Evolutionary conservation across 1,284 basidiomycete genomes (phyloP), one percentile per base, ranked within the genome.

Genomic region (Rhodotorula glutinis): DNA sequence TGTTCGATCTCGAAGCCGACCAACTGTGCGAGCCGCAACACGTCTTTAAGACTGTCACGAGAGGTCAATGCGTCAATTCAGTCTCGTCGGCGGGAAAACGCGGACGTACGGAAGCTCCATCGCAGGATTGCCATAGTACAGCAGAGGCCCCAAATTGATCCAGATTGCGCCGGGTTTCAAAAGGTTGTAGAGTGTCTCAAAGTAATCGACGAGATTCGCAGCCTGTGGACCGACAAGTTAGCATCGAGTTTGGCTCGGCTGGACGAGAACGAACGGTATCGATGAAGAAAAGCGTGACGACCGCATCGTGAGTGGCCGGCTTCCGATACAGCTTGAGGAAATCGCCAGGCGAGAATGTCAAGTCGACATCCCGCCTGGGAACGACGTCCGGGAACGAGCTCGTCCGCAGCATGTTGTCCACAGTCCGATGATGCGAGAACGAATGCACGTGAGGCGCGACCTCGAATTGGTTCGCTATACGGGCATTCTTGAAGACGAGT

Each of bases 221-320:
- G 86, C 85, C 17, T 87, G 79, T 86, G 21, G 2, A 19, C n/a
- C n/a, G n/a, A n/a, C n/a, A n/a, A n/a, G n/a, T n/a, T n/a, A n/a
- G n/a, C n/a, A n/a, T n/a, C n/a, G n/a, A n/a, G n/a, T n/a, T n/a
- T n/a, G n/a, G n/a, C n/a, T n/a, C n/a, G n/a, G n/a, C n/a, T n/a
- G n/a, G n/a, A n/a, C n/a, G n/a, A n/a, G n/a, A n/a, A n/a, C n/a
- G n/a, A n/a, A n/a, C 63, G 17, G 70, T 72, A n/a, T 72, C 70
- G 75, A 88, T 85, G 80, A 88, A 88, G 79, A 87, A 88, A 16
- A 87, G 80, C 9, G 86, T 87, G 16, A 85, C 81, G 69, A 87
- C 79, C 33, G 66, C 64, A n/a, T 62, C 59, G 27, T 62, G 60
- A n/a, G 40, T n/a, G 2, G 9, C 53, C 4, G 21, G 33, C 41